Evolutionary conservation across 768 basidiomycete species (phyloP), one percentile per base, ranked within the genome.

Genomic region (Boletus reticuloceps): DNA sequence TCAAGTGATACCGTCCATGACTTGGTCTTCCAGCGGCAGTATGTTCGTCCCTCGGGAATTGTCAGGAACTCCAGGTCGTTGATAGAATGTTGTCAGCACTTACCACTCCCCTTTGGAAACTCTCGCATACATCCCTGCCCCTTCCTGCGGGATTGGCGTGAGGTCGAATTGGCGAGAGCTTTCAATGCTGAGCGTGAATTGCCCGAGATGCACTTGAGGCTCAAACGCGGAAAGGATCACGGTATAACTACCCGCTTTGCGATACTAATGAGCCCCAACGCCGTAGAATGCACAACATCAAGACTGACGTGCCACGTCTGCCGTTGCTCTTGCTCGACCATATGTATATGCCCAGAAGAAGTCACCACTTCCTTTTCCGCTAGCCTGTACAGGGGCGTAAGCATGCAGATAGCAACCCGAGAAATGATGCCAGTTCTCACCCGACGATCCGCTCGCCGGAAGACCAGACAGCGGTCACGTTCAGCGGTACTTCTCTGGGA

Each of bases 91-190:
- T 6, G 36, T 41, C n/a, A 9, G 1, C 17, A 68, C 82, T 49
- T 57, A 91, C 95, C 95, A 98, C 38, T 77, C 72, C 5, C 91
- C 93, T n/a, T 74, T 79, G 3, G 88, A 61, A 0, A 77, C 65
- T 60, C 89, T 87, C 20, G 72, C 73, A 66, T 88, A 96, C 93
- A 97, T 91, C 0, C 94, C 95, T 0, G 94, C 91, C 0, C 93
- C 94, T 73, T 98, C 96, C 54, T 86, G 82, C 1, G 86, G 83
- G 22, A 97, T 87, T 0, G 82, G 60, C 47, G 74, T 74, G 22
- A 97, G 57, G 17, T 85, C 82, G 49, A 94, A 78, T 1, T 81
- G 77, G 54, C 69, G 66, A 1, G 84, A 80, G 53, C 87, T 82
- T 47, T 89, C 82, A 3, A 92, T 71, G 22, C 76, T 77, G 25